Base-by-base conservation (phyloP, 2,329 filamentous ascomycete genomes). In the Aureobasidium melanogenum region DNA sequence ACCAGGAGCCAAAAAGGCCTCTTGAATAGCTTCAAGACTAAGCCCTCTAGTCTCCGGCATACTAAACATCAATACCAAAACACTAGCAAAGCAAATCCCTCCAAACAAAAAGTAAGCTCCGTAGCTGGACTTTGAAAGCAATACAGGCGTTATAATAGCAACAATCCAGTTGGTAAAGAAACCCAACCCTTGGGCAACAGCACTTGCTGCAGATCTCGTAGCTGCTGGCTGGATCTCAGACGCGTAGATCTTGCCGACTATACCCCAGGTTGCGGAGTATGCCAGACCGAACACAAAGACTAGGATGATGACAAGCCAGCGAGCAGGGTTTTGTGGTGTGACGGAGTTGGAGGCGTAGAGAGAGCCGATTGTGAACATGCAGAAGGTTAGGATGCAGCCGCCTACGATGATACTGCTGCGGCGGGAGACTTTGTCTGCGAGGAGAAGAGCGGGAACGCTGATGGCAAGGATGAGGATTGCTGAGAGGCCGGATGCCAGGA, bases 401-500 rank as follows among this genome's bases (percentile, higher is more conserved):
- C 80, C 83, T 1, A 73, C 72, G 26, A 85, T 78, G n/a, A 79
- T 76, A n/a, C 75, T 80, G 2, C 76, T 78, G 3, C 80, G 76
- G 10, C 83, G 75, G 6, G 81, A 80, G 80, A 81, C 84, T 64
- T 74, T 74, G 65, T 85, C 82, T 0, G 80, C 79, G 14, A 80
- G 75, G 28, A 85, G 69, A 48, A 80, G 73, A 0, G 77, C 82
- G 0, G 82, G 81, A 36, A 85, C 77, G 0, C 81, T 81, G 30
- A 80, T 74, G 5, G 73, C 71, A 9, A 84, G 73, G 67, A 85
- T 84, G 2, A 83, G 68, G 2, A 85, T 77, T 0, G 77, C 81
- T 0, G 82, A 84, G 7, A 86, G 71, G 0, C 83, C 82, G 0
- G 82, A 85, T 1, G 83, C 84, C 1, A 86, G 72, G 68, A 85